These are phyloP conservation scores for Aspergillus caelatus DNA, from an alignment of 2,329 filamentous ascomycete genomes.

Conservation along the genomic window DNA sequence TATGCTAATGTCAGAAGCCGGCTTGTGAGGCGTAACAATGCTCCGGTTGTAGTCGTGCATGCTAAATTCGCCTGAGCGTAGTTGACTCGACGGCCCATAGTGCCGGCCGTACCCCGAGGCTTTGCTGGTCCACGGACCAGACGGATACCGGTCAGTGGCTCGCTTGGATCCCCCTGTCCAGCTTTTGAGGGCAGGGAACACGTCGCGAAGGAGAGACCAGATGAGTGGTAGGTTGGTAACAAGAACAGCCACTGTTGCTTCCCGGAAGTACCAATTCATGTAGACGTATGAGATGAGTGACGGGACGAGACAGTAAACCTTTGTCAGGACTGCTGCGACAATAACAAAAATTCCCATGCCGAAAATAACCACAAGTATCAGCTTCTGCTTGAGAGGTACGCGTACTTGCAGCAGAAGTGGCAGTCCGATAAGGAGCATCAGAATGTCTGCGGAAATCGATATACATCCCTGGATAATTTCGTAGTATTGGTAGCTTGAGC, in stretches of 20 bases:
- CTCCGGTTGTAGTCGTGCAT: conserved; percentile 35
- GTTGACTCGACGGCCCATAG: conserved; percentile 33
- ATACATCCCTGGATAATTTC: conserved; percentile 50
- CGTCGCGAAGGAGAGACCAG: conserved; percentile 54
- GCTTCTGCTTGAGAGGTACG: conserved; percentile 46
- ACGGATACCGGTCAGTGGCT: conserved; percentile 37
- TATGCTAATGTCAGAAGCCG: conserved; percentile 31
- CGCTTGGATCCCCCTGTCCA: conserved; percentile 43
- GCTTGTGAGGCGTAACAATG: conserved; percentile 32
- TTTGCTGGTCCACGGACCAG: conserved; percentile 35
- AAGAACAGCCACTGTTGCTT: conserved; percentile 48
- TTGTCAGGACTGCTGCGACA: conserved; percentile 53
- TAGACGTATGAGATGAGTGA: conserved; percentile 45
- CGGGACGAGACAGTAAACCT: conserved; percentile 51
- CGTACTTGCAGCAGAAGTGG: conserved; percentile 45
- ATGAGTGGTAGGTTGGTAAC: conserved; percentile 57
- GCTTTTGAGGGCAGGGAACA: conserved; percentile 48
- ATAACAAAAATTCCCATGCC: conserved; percentile 52
- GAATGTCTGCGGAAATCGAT: conserved; percentile 48
- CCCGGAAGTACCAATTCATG: conserved; percentile 54
- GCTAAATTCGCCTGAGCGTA: conserved; percentile 31
- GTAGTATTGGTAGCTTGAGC: conserved; percentile 49
- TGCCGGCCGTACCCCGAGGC: conserved; percentile 25
- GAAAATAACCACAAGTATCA: conserved; percentile 47
- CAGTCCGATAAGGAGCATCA: conserved; percentile 49